Conservation (phyloP, 2,329 filamentous ascomycete species). For the Stagonosporopsis cucurbitacearum region DNA sequence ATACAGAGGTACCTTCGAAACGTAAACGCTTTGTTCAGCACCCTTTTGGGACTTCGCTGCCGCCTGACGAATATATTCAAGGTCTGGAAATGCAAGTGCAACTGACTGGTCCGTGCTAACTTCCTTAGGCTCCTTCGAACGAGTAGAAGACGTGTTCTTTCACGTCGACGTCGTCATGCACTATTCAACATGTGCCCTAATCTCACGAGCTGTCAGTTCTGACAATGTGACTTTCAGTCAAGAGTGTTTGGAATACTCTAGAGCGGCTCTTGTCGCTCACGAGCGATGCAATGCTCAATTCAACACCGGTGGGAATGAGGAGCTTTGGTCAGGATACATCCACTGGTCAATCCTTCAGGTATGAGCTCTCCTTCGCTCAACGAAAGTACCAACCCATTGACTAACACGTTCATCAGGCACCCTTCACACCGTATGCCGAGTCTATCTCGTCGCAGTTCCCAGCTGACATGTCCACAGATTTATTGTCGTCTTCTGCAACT, state of each 20-base stretch:
- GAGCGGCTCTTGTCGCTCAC: conserved; percentile 42
- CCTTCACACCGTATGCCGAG: conserved; percentile 52
- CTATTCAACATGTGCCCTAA: conserved; percentile 42
- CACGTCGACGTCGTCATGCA: conserved; percentile 42
- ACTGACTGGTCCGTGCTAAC: background rate
- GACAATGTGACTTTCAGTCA: conserved; percentile 40
- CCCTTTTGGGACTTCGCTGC: background rate
- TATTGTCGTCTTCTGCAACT: conserved; percentile 58
- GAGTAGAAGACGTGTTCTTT: conserved; percentile 43
- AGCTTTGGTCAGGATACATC: conserved; percentile 45
- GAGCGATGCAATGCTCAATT: conserved; percentile 38
- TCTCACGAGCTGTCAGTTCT: conserved; percentile 42
- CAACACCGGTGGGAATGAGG: conserved; percentile 41
- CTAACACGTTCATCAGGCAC: conserved; percentile 45
- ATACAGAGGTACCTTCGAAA: conserved; percentile 35
- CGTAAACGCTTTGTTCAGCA: conserved; percentile 22
- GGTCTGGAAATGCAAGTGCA: conserved; percentile 10
- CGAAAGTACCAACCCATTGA: conserved; percentile 45
- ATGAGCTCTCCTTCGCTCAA: background rate
- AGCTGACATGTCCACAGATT: conserved; percentile 35
- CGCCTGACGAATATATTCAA: conserved; percentile 20
- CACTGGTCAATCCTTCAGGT: conserved; percentile 41
- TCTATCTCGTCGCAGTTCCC: background rate
- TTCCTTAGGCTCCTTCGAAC: conserved; percentile 19
- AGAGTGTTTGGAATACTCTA: conserved; percentile 41